Evolutionary conservation across 805 yeast species (phyloP), one percentile per base, ranked within the genome.

Genomic region (Ogataea methanolica): DNA sequence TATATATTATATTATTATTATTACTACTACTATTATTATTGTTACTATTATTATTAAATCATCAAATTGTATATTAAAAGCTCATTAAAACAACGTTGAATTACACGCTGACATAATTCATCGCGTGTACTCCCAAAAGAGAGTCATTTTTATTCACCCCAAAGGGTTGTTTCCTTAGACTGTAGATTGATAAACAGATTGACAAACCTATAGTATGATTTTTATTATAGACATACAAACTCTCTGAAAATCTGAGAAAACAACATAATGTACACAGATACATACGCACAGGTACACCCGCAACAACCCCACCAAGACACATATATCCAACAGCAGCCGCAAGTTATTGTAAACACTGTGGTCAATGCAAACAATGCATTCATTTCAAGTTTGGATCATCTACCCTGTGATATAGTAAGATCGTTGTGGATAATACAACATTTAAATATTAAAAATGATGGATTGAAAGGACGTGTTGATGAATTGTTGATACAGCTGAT

Each of bases 331-430:
- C 43, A 39, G 9, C 43, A 29, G 22, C 47, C 47, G n/a, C 43
- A 47, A 16, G 44, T 50, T 6, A 41, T 55, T 2, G 65, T 60
- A 35, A 58, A 59, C 41, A 58, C 66, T 0, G 57, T 66, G 17
- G 52, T 58, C n/a, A 58, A 59, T 33, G 66, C 65, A 1, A 60
- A 60, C 36, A 66, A 65, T 48, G 67, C 67, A 17, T 66, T 67
- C 45, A 65, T 67, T 12, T 67, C 69, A 7, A 63, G 66, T 11
- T 52, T 69, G 44, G 73, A 69, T 47, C 73, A 69, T 47, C 45
- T 69, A 15, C 73, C 73, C 1, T 69, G 73, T 49, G 73, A 69
- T 44, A 51, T 69, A 8, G 68, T 66, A 19, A 49, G 71, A 38
- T 65, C 68, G 3, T 46, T 69, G 41, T 69, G 73, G 72, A 35